Evolutionary conservation across 495 filamentous ascomycete genomes (phyloP), one percentile per base, ranked within the genome.

Genomic region (Tetracladium setigerum): DNA sequence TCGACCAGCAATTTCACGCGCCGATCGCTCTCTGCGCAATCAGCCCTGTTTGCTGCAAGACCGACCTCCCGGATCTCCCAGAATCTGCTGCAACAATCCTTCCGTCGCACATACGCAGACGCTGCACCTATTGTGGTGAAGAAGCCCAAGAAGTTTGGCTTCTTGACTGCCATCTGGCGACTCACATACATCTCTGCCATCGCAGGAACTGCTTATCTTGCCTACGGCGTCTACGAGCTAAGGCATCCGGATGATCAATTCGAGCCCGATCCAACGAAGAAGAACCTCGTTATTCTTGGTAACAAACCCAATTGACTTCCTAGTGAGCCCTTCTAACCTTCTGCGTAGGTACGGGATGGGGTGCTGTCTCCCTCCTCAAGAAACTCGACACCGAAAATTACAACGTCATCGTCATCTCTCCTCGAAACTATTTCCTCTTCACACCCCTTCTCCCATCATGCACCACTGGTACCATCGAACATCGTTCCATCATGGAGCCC

Each of bases 341-440:
- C 38, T 46, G 22, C 33, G 14, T 47, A 95, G 88, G 90, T 55
- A 94, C 89, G 56, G 92, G 92, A 57, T 99, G 92, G 92, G 92
- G 94, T 48, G 83, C 90, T 12, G 87, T 99, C 50, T 92, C 90
- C 47, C 82, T 99, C 33, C 78, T 99, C 52, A 99, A 99, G 81
- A 95, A 91, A 61, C 81, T 98, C 59, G 94, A 98, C 64, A 95
- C 92, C 38, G 83, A 91, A 59, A 94, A 96, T 76, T 98, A 95
- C 77, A 97, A 97, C 69, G 92, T 98, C 62, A 67, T 95, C 67
- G 87, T 98, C 55, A 84, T 89, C 65, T 96, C 91, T 35, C 92
- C 92, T 46, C 87, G 92, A 57, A 97, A 97, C 70, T 99, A 92
- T 78, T 99, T 99, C 82, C 84, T 99, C 48, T 99, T 97, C 77